Conservation (phyloP, 192 early-diverging fungal species). For the Funneliformis mosseae region DNA sequence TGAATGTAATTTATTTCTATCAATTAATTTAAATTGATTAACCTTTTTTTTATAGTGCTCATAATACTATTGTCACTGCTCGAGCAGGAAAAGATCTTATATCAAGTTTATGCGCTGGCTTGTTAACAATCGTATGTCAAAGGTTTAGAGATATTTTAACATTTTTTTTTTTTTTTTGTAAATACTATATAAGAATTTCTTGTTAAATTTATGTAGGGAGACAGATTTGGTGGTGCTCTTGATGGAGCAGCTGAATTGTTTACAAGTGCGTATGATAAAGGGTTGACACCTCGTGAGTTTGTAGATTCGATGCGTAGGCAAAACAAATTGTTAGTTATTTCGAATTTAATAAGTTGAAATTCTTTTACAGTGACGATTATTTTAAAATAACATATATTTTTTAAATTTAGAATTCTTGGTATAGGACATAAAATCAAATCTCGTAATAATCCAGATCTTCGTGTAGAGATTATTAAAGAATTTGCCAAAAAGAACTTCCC, state of each 20-base stretch:
- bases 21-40: too few species aligned
- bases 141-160: neutral
- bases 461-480: constrained; percentile 93
- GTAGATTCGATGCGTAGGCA: constrained; percentile 92
- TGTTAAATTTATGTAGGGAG: constrained; percentile 49
- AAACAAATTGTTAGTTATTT: constrained; percentile 72
- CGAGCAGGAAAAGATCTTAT: constrained; percentile 98
- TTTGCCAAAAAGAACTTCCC: constrained; percentile 91
- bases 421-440: constrained; percentile 99
- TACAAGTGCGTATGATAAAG: constrained; percentile 90
- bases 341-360: neutral
- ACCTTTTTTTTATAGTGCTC: constrained; percentile 80
- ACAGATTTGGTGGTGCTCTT: constrained; percentile 96
- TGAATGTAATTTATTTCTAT: neutral
- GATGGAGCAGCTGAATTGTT: constrained; percentile 96
- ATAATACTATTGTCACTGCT: constrained; percentile 89
- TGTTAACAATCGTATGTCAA: constrained; percentile 77
- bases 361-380: neutral
- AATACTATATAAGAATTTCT: neutral
- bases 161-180: neutral
- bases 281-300: constrained; percentile 90
- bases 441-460: constrained; percentile 97
- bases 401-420: constrained; percentile 71
- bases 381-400: neutral
- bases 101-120: constrained; percentile 91